Percentiles rank a stretch among this genome's conserved stretches.
phyloP scores from a whole-genome alignment of 257 asterid species.

The Solanum pinnatisectum region DNA sequence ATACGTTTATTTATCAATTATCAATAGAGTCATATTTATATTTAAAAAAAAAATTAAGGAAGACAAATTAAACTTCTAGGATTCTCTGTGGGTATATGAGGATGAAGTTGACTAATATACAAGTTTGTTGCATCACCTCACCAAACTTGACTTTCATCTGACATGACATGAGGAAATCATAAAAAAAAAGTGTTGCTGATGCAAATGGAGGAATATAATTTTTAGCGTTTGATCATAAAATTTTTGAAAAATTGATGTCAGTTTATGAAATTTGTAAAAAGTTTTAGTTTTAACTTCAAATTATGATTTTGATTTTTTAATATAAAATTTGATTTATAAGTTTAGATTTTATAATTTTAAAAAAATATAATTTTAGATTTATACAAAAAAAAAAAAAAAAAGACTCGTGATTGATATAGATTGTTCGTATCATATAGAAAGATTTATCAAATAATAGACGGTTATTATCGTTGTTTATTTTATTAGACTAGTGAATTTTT shows the following conservation, averaged over 20 bases:
- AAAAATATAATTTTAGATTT: too few relatives aligned
- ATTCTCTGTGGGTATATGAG: not conserved
- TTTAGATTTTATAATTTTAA: too few relatives aligned
- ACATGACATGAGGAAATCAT: not conserved
- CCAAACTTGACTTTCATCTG: not conserved
- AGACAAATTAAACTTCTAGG: not conserved
- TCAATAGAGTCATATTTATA: not conserved
- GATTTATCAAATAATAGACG: not conserved
- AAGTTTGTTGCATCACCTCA: not conserved
- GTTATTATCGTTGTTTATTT: too few relatives aligned
- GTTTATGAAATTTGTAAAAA: too few relatives aligned
- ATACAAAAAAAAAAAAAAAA: too few relatives aligned
- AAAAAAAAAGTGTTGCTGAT: not conserved
- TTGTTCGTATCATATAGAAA: too few relatives aligned
- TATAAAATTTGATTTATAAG: too few relatives aligned
- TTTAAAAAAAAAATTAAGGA: not conserved
- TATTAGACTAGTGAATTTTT: too few relatives aligned
- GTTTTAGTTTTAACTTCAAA: accelerated
- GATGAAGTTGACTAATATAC: not conserved
- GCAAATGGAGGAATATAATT: not conserved
- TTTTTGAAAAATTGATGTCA: too few relatives aligned
- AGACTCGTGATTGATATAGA: accelerated
- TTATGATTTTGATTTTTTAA: too few relatives aligned
- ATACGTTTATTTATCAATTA: not conserved
- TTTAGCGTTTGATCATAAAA: too few relatives aligned